Base-by-base conservation (phyloP, 768 basidiomycete species). In the Pholiota conissans region DNA sequence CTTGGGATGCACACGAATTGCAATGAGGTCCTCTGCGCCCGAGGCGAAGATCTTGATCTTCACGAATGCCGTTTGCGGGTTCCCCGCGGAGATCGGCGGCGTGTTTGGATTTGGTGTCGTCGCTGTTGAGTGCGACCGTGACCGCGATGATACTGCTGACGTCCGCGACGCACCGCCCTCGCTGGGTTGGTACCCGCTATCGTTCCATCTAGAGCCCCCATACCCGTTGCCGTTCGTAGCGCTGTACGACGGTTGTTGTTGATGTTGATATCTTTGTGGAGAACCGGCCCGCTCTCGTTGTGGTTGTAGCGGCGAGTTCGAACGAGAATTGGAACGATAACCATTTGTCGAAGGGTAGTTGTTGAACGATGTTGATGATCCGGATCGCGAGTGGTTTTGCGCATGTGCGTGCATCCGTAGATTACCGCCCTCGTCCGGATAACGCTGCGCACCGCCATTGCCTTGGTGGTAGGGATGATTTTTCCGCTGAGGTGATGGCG, bases 1-100 rank as follows among this genome's bases (percentile, higher is more conserved):
- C 51, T 82, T 84, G 22, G 97, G 97, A 68, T 96, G 95, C 27
- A 98, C 96, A 13, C 97, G 87, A 55, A 98, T 97, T 3, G 97
- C 97, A 61, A 98, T 94, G 54, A 98, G 77, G 71, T 99, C 97
- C 68, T 98, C 95, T 24, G 93, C 89, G 55, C 89, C 80, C 35
- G 91, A 85, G 74, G 97, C 92, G 70, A 97, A 97, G 45, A 99
- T 93, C 76, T 99, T 99, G 76, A 99, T 97, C 76, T 98, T 99
- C 63, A 98, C 83, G 73, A 95, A 98, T 22, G 95, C 91, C 13
- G 87, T 85, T 67, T 91, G 88, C 5, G 87, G 85, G 61, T 90
- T 91, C 45, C 81, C 82, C 16, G 87, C 84, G 49, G 91, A 93
- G 64, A 93, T 89, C 20, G 86, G 79, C 10, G 90, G 90, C 28